phyloP scores from a whole-genome alignment of 2,329 filamentous ascomycete genomes.

The Fusarium sp. region DNA sequence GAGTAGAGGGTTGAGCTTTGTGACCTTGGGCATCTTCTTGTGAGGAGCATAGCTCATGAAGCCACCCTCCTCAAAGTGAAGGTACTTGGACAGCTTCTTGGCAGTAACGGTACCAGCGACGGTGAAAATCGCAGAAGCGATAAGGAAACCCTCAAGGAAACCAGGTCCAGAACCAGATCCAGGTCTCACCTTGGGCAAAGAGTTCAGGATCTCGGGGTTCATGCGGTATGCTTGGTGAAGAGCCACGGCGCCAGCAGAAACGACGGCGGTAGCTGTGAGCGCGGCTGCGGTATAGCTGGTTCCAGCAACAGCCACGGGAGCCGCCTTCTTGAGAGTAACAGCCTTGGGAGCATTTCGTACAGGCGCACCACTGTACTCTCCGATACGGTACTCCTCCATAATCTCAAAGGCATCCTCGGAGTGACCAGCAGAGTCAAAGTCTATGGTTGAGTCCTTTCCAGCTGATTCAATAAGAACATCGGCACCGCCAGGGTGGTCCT shows the following conservation, averaged over 20 bases:
- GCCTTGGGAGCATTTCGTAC: conserved; percentile 20
- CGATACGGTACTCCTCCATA: conserved; percentile 54
- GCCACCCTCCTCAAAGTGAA: conserved; percentile 44
- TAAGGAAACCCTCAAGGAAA: conserved; percentile 25
- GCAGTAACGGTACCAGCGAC: conserved; percentile 48
- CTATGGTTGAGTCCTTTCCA: conserved; percentile 81
- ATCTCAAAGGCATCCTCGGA: conserved; percentile 69
- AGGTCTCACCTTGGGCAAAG: conserved; percentile 22
- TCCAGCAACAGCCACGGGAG: conserved; percentile 28
- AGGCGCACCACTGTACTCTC: conserved; percentile 51
- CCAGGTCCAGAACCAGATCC: conserved; percentile 22
- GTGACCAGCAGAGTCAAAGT: conserved; percentile 87
- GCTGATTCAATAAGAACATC: conserved; percentile 82
- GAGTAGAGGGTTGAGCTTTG: conserved; percentile 45
- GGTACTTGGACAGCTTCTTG: conserved; percentile 48
- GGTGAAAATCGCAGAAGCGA: conserved; percentile 36
- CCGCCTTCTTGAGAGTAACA: conserved; percentile 23
- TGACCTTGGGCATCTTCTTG: conserved; percentile 53
- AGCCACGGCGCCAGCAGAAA: conserved; percentile 21
- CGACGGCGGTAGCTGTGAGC: conserved; percentile 17
- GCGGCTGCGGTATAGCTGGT: not conserved
- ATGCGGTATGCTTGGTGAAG: conserved; percentile 32
- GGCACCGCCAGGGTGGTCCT: conserved; percentile 77
- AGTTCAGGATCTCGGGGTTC: conserved; percentile 11
- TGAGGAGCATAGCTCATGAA: conserved; percentile 46